Evolutionary conservation across 1,284 basidiomycete genomes (phyloP).

Genomic region (Cutaneotrichosporon sp.): DNA sequence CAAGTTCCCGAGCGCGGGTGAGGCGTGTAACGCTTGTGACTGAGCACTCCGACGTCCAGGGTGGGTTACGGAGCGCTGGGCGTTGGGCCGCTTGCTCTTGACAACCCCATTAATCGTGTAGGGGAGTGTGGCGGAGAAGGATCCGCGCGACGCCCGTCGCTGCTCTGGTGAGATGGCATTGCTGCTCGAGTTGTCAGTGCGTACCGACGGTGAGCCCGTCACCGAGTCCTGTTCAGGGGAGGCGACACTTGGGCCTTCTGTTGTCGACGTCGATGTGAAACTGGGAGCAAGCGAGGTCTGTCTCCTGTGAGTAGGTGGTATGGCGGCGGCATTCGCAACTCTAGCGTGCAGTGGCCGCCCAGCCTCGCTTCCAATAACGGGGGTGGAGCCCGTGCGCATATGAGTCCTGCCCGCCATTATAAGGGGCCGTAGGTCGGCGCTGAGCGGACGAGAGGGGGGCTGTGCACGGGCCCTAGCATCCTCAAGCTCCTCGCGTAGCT

Average conservation of each 20-base stretch:
- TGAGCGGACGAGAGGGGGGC: conserved; percentile 4
- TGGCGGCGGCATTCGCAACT: conserved; percentile 11
- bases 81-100: conserved; percentile 23
- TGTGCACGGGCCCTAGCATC: conserved; percentile 53
- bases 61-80: neutral
- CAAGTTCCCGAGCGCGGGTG: conserved; percentile 11
- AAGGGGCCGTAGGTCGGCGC: conserved; percentile 9
- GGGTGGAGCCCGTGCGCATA: conserved; percentile 11
- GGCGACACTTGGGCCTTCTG: conserved; percentile 13
- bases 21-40: too few relatives aligned
- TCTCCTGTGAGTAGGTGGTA: conserved; percentile 23
- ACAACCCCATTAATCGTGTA: conserved; percentile 44
- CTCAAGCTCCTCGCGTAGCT: conserved; percentile 66
- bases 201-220: conserved; percentile 1
- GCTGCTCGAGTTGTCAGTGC: conserved; percentile 1
- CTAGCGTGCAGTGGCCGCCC: conserved; percentile 10
- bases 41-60: conserved; percentile 6
- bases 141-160: neutral
- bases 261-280: conserved; percentile 35
- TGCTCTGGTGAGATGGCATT: conserved; percentile 6
- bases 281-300: conserved; percentile 35
- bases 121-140: conserved; percentile 30
- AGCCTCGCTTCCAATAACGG: neutral
- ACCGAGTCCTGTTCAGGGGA: conserved; percentile 27
- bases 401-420: neutral